These are phyloP conservation scores for Rubroshorea leprosula DNA, from an alignment of 345 rosid genomes.

Conservation along the genomic window DNA sequence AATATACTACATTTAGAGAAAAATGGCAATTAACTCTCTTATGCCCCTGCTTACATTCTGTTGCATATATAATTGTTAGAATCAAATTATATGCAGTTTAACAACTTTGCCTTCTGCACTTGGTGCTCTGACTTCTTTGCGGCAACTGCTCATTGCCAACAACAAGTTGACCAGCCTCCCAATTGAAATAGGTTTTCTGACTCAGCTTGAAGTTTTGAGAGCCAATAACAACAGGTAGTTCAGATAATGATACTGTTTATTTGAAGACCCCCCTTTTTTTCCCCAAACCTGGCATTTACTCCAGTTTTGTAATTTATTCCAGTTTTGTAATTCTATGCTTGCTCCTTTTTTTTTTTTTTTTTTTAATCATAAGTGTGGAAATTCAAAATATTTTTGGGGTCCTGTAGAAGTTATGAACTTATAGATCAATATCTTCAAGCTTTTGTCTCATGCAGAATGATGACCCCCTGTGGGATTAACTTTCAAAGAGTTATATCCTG, in stretches of 20 bases:
- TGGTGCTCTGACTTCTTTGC: constrained; percentile 53
- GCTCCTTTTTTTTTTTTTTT: too few species aligned
- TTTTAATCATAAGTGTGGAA: too few species aligned
- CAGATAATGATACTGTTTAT: constrained; percentile 2
- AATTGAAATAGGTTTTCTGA: constrained; percentile 52
- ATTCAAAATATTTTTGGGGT: too few species aligned
- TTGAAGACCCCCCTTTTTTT: not conserved
- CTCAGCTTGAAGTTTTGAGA: constrained; percentile 70
- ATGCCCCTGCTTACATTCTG: not conserved
- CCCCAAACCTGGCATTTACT: too few species aligned
- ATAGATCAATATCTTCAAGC: too few species aligned
- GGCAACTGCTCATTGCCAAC: constrained; percentile 59
- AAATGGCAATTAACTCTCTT: not conserved
- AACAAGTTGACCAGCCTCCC: constrained; percentile 74
- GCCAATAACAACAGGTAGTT: constrained; percentile 70
- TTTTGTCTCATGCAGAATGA: not conserved
- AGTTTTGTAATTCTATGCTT: too few species aligned
- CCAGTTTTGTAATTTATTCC: too few species aligned
- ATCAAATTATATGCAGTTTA: constrained; percentile 47
- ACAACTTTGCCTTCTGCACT: constrained; percentile 51
- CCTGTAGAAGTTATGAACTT: too few species aligned
- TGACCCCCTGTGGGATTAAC: too few species aligned
- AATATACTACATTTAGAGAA: not conserved
- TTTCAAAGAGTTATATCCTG: too few species aligned
- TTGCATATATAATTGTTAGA: constrained; percentile 1